Conservation (phyloP, 352 stramenopile species). For the Globisporangium orthogonon region DNA sequence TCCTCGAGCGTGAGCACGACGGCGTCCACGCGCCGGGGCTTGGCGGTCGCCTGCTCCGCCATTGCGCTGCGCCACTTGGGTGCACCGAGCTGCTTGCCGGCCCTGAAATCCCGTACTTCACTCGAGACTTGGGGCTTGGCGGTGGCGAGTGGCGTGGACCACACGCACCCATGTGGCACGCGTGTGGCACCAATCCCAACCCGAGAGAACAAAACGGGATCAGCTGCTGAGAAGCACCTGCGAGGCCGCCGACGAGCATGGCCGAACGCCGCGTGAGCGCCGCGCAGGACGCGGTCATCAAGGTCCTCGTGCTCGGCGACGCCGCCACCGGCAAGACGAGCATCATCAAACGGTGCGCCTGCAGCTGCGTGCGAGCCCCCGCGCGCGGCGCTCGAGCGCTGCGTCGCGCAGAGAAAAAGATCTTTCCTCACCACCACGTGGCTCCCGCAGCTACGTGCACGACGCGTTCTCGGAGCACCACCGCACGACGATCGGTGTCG, state of each 20-base stretch:
- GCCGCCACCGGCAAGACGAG: conserved; percentile 90
- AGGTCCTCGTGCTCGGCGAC: conserved; percentile 89
- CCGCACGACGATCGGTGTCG: conserved; percentile 89
- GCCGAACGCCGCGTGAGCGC: conserved; percentile 63
- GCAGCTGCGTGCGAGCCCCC: no score
- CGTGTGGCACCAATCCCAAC: no score
- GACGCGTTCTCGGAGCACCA: conserved; percentile 91
- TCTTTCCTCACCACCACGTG: not conserved
- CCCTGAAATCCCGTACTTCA: no score
- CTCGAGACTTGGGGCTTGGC: no score
- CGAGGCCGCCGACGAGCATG: conserved; percentile 22
- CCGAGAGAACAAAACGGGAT: not conserved
- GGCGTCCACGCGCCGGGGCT: conserved; percentile 60
- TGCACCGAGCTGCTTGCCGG: no score
- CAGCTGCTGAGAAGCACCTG: not conserved
- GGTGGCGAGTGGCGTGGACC: no score
- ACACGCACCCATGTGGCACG: no score
- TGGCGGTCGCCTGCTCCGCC: no score
- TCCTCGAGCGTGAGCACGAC: conserved; percentile 85
- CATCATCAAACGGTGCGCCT: conserved; percentile 87
- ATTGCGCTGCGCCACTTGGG: no score
- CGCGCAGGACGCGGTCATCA: conserved; percentile 87
- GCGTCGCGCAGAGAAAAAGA: not conserved
- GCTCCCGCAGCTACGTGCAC: conserved; percentile 65
- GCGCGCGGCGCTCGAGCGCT: no score